phyloP scores from a whole-genome alignment of 345 rosid genomes.

The Moricandia moricandioides region DNA sequence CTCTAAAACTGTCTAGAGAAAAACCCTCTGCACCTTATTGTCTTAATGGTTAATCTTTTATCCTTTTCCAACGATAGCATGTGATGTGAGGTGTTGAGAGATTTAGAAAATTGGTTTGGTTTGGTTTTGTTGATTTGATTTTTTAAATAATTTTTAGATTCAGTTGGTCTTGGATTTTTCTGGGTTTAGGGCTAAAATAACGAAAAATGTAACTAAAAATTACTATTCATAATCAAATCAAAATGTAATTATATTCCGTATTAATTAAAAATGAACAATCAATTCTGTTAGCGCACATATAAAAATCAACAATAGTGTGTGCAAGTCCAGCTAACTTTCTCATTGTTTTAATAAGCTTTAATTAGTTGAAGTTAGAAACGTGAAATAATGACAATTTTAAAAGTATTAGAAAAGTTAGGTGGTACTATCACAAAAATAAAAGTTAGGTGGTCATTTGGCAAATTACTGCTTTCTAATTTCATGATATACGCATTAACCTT shows the following conservation, averaged over 20 bases:
- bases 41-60: neutral
- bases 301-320: neutral
- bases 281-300: neutral
- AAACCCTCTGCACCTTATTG: conserved; percentile 2
- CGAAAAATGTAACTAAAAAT: neutral
- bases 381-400: neutral
- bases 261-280: neutral
- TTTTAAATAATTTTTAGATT: too few relatives aligned
- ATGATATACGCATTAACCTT: neutral
- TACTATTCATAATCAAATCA: neutral
- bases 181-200: neutral
- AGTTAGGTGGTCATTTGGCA: neutral
- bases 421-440: neutral
- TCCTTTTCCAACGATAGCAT: neutral
- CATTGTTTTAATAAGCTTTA: neutral
- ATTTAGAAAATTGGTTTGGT: neutral
- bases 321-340: neutral
- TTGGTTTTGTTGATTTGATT: too few relatives aligned
- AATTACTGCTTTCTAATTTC: neutral
- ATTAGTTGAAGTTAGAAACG: neutral
- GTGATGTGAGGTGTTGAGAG: neutral
- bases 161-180: too few relatives aligned
- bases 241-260: neutral
- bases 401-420: neutral
- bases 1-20: too few relatives aligned